Evolutionary conservation across 768 basidiomycete species (phyloP).

Genomic region (Lentinula edodes): DNA sequence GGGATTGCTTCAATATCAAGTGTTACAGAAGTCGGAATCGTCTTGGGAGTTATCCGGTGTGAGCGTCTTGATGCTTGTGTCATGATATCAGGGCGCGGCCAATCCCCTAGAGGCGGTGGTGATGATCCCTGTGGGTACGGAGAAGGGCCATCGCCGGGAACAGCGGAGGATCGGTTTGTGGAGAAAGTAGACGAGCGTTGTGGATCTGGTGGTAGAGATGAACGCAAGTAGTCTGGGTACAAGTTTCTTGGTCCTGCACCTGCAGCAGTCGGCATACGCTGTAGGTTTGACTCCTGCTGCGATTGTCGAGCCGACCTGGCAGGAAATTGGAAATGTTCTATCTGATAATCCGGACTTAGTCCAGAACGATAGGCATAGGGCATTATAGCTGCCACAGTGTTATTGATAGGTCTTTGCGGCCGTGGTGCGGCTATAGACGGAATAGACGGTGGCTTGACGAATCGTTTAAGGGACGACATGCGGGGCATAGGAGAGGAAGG

Average conservation of each 20-base stretch:
- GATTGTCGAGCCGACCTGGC: constrained; percentile 8
- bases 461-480: constrained; percentile 21
- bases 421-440: constrained; percentile 38
- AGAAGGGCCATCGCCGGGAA: not conserved
- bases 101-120: constrained; percentile 45
- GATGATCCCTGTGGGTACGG: constrained; percentile 15
- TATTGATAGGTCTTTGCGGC: constrained; percentile 32
- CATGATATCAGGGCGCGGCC: constrained; percentile 44
- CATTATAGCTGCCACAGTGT: constrained; percentile 16
- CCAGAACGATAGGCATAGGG: constrained; percentile 31
- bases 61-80: constrained; percentile 25
- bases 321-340: constrained; percentile 39
- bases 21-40: constrained; percentile 5
- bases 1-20: not conserved
- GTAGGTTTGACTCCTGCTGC: constrained; percentile 7
- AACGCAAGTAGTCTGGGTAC: constrained; percentile 7
- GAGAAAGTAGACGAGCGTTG: constrained; percentile 3
- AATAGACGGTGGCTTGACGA: constrained; percentile 32
- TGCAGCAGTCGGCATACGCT: constrained; percentile 5
- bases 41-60: constrained; percentile 17
- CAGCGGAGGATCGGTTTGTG: not conserved
- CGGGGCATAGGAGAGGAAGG: constrained; percentile 29
- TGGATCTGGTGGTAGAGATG: constrained; percentile 12
- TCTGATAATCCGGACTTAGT: constrained; percentile 36
- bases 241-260: not conserved